phyloP scores from a whole-genome alignment of 1,284 basidiomycete genomes.

The Chalciporus sp. region DNA sequence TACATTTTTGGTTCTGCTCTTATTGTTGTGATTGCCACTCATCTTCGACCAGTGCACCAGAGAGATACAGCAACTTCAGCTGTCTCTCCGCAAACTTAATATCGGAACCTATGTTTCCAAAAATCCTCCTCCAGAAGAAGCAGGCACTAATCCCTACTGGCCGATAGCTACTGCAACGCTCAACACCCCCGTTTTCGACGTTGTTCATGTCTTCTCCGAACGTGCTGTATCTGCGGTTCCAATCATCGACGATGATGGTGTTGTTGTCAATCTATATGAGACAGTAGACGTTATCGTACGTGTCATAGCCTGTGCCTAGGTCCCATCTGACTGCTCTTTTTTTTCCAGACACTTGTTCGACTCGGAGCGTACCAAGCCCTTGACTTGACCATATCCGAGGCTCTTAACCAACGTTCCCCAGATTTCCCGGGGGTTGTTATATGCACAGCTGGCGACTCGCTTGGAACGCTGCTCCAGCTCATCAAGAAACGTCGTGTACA shows the following conservation, averaged over 20 bases:
- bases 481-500: constrained; percentile 95
- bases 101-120: constrained; percentile 91
- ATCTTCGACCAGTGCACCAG: constrained; percentile 56
- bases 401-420: constrained; percentile 85
- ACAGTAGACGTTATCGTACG: constrained; percentile 98
- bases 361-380: constrained; percentile 93
- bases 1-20: constrained; percentile 40
- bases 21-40: constrained; percentile 10
- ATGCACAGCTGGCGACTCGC: constrained; percentile 90
- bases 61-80: constrained; percentile 76
- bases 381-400: constrained; percentile 94
- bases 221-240: constrained; percentile 96
- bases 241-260: constrained; percentile 90
- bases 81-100: constrained; percentile 82
- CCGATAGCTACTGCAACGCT: constrained; percentile 94
- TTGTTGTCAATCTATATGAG: constrained; percentile 97
- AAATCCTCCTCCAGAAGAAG: constrained; percentile 40
- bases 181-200: constrained; percentile 93
- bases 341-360: constrained; percentile 83
- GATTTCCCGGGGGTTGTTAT: constrained; percentile 98
- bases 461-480: constrained; percentile 91
- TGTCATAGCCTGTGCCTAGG: constrained; percentile 21
- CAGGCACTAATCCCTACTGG: constrained; percentile 71
- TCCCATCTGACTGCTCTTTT: constrained; percentile 11
- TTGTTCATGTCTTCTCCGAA: constrained; percentile 98